Evolutionary conservation across 2,329 filamentous ascomycete species (phyloP).

Genomic region (Penicillium sp.): DNA sequence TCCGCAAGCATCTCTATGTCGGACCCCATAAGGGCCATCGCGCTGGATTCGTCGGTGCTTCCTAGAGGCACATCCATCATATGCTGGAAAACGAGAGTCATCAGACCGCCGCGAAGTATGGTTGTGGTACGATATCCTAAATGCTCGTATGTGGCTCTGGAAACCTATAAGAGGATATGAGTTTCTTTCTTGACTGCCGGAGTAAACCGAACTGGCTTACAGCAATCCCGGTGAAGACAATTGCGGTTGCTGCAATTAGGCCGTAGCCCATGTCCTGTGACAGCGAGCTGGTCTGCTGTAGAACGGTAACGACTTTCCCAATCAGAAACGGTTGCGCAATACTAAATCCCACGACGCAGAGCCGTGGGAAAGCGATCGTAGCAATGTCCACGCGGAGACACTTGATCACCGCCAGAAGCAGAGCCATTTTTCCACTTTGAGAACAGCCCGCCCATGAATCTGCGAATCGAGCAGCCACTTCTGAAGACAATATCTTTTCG

Average conservation of each 20-base stretch:
- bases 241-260: neutral
- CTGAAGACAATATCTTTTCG: conserved; percentile 5
- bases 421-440: conserved; percentile 6
- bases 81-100: conserved; percentile 16
- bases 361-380: conserved; percentile 11
- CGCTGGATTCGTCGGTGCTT: conserved; percentile 20
- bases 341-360: conserved; percentile 15
- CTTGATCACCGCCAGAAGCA: conserved; percentile 12
- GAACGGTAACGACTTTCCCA: conserved; percentile 8
- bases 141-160: conserved; percentile 8
- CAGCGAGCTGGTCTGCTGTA: conserved; percentile 1
- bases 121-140: conserved; percentile 16
- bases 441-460: conserved; percentile 3
- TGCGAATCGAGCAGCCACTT: conserved; percentile 2
- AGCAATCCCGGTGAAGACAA: neutral
- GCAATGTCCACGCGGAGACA: conserved; percentile 16
- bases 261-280: neutral
- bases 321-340: conserved; percentile 17
- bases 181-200: too few species aligned
- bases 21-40: conserved; percentile 20
- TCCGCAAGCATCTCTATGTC: conserved; percentile 23
- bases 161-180: too few species aligned
- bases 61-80: conserved; percentile 20
- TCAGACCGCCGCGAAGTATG: conserved; percentile 19
- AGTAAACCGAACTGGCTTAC: neutral